Conservation (phyloP, 768 basidiomycete genomes). For the Filobasidium floriforme region DNA sequence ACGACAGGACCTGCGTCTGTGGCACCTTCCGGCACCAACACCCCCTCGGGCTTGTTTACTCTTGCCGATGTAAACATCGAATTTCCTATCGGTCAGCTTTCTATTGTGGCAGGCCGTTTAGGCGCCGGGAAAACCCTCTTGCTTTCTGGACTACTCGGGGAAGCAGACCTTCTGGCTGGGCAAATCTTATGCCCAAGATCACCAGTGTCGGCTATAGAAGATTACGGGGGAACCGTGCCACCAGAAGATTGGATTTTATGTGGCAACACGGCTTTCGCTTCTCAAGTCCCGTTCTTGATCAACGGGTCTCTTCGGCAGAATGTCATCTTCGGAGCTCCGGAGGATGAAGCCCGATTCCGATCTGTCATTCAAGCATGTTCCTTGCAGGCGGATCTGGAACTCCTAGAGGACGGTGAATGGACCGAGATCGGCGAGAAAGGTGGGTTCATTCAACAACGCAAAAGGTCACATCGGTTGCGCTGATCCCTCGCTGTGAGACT, state of each 20-base stretch:
- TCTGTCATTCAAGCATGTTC: slow-evolving; percentile 74
- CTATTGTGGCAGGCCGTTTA: slow-evolving; percentile 78
- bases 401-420: slow-evolving; percentile 61
- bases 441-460: slow-evolving; percentile 29
- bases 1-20: slow-evolving; percentile 35
- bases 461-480: no score
- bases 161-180: slow-evolving; percentile 74
- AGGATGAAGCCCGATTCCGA: slow-evolving; percentile 63
- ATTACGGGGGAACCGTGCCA: slow-evolving; percentile 50
- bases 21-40: slow-evolving; percentile 56
- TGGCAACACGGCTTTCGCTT: slow-evolving; percentile 79
- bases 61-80: slow-evolving; percentile 68
- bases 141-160: slow-evolving; percentile 75
- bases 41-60: slow-evolving; percentile 69
- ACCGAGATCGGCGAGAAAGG: slow-evolving; percentile 50
- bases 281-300: slow-evolving; percentile 58
- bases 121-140: slow-evolving; percentile 76
- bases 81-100: slow-evolving; percentile 71
- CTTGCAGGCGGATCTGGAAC: slow-evolving; percentile 61
- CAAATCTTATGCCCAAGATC: slow-evolving; percentile 76
- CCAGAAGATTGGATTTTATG: slow-evolving; percentile 67
- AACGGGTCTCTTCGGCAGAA: slow-evolving; percentile 79
- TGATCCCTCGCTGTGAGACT: no score
- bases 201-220: slow-evolving; percentile 67
- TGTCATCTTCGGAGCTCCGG: slow-evolving; percentile 73